Conservation (phyloP, 1,139 yeast species). For the Suhomyces chickasaworum region DNA sequence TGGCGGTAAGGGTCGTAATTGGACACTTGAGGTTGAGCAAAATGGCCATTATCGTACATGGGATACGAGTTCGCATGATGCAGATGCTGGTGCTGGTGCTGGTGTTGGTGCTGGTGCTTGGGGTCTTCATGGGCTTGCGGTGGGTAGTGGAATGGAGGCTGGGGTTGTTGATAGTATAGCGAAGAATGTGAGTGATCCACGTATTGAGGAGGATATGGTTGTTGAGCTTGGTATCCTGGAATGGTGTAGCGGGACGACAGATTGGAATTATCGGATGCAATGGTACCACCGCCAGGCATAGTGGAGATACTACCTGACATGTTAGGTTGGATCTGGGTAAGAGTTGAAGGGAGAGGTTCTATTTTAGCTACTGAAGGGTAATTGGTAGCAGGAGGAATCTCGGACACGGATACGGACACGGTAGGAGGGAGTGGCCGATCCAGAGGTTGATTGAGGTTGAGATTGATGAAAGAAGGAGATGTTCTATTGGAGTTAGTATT, state of each 20-base stretch:
- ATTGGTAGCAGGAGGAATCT: neutral
- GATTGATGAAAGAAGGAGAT: neutral
- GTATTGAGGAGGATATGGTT: conserved; percentile 9
- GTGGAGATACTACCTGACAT: conserved; percentile 1
- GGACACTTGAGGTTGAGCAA: neutral
- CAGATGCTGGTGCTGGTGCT: neutral
- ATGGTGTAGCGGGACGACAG: neutral
- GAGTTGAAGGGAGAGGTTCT: neutral
- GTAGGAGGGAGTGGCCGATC: neutral
- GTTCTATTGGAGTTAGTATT: conserved; percentile 9
- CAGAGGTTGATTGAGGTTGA: neutral
- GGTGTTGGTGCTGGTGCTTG: conserved; percentile 3
- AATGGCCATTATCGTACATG: conserved; percentile 2
- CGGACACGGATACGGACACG: neutral
- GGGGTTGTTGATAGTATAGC: conserved; percentile 5
- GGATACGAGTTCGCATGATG: neutral
- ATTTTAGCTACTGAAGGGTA: neutral
- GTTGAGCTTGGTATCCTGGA: conserved; percentile 4
- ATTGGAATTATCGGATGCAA: neutral
- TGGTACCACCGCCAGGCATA: conserved; percentile 5
- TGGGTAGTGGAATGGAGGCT: conserved; percentile 5
- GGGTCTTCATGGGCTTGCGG: conserved; percentile 1
- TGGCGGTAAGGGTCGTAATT: conserved; percentile 6
- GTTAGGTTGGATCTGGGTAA: neutral
- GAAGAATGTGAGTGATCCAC: conserved; percentile 4